phyloP scores from a whole-genome alignment of 1,139 yeast genomes.

The Magnusiomyces suaveolens region DNA sequence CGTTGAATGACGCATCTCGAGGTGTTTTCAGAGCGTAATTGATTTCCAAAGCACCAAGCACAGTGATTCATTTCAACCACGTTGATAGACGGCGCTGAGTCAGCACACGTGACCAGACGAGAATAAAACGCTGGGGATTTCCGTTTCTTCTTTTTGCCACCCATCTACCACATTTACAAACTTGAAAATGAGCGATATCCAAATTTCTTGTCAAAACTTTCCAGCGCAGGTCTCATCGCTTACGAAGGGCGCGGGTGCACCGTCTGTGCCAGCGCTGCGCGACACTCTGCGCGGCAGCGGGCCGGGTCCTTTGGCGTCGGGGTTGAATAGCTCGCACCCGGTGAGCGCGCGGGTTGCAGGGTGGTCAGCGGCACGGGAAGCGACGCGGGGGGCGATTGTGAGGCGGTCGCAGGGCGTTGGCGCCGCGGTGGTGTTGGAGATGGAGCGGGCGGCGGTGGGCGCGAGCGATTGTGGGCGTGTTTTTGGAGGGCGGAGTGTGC shows the following conservation, averaged over 20 bases:
- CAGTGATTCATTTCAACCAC: too few relatives aligned
- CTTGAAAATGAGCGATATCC: too few relatives aligned
- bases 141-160: too few relatives aligned
- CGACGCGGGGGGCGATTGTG: slow-evolving; percentile 63
- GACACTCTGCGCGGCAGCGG: slow-evolving; percentile 25
- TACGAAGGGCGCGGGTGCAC: slow-evolving; percentile 24
- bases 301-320: slow-evolving; percentile 41
- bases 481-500: slow-evolving; percentile 4
- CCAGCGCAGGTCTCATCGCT: slow-evolving; percentile 20
- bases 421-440: slow-evolving; percentile 81
- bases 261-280: slow-evolving; percentile 24
- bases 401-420: slow-evolving; percentile 86
- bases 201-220: too few relatives aligned
- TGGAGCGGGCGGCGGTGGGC: slow-evolving; percentile 73
- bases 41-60: too few relatives aligned
- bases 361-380: slow-evolving; percentile 75
- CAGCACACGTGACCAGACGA: too few relatives aligned
- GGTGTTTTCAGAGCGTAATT: too few relatives aligned
- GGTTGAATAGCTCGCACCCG: slow-evolving; percentile 79
- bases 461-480: too few relatives aligned
- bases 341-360: slow-evolving; percentile 60
- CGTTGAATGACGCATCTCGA: too few relatives aligned
- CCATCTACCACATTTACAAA: too few relatives aligned
- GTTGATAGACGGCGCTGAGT: too few relatives aligned
- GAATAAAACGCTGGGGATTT: too few relatives aligned